A percentile compares a stretch with the other conserved stretches of the same genome.
Conservation (phyloP, 805 yeast species). For the Candida schatavii region DNA sequence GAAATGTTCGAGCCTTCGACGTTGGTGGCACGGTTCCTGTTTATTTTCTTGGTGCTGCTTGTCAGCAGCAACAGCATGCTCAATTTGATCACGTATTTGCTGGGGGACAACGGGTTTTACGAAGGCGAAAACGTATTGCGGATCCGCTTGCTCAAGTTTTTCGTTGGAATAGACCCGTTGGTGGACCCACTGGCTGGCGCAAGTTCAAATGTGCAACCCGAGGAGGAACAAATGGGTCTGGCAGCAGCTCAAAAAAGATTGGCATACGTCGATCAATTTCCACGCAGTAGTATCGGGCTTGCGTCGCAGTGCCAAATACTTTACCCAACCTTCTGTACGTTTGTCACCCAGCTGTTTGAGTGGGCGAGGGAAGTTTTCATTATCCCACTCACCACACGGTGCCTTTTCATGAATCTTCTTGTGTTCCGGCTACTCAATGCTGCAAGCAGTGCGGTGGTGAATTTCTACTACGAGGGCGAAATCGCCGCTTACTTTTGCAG, state of each 20-base stretch:
- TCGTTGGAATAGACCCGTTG: conserved; percentile 1
- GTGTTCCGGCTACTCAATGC: neutral
- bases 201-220: neutral
- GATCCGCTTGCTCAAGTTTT: neutral
- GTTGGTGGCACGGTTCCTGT: conserved; percentile 19
- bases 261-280: no score
- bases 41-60: conserved; percentile 12
- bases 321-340: neutral
- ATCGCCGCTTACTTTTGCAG: neutral
- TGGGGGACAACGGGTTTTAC: neutral
- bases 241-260: no score
- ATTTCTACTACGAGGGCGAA: neutral
- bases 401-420: neutral
- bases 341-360: neutral
- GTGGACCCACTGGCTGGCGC: neutral
- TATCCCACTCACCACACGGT: neutral
- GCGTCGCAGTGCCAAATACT: neutral
- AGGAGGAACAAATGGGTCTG: no score
- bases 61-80: conserved; percentile 3
- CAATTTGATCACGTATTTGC: neutral
- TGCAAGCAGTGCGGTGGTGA: neutral
- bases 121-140: conserved; percentile 3
- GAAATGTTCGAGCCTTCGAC: conserved; percentile 26
- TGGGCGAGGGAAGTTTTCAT: neutral
- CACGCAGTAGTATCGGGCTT: neutral